A percentile compares a stretch with the other conserved stretches of the same genome.
These are phyloP conservation scores for Phalaenopsis hybrid DNA, from an alignment of 116 monocot species.

Conservation along the genomic window DNA sequence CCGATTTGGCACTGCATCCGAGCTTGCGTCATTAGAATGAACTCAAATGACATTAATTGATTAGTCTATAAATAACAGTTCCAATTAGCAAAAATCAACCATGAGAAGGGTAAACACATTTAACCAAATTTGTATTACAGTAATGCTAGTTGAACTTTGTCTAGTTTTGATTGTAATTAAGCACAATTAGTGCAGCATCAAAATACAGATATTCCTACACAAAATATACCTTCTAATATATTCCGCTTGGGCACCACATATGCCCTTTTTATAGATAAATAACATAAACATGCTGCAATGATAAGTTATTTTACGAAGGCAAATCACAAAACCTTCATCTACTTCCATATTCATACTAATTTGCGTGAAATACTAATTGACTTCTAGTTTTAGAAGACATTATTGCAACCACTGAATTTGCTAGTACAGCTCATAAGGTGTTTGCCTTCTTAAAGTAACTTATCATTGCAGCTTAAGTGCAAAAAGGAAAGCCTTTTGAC, in stretches of 20 bases:
- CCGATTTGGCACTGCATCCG: neutral
- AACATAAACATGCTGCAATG: neutral
- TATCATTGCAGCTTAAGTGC: neutral
- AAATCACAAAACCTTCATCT: neutral
- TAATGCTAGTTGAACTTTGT: neutral
- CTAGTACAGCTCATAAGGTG: neutral
- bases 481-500: neutral
- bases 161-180: neutral
- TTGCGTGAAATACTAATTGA: neutral
- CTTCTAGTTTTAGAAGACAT: neutral
- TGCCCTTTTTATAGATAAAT: neutral
- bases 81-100: neutral
- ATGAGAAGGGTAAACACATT: neutral
- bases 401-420: neutral
- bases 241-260: neutral
- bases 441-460: neutral
- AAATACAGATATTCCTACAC: neutral
- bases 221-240: neutral
- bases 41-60: neutral
- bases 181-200: neutral
- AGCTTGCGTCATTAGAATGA: neutral
- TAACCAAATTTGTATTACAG: neutral
- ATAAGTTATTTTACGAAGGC: too few relatives aligned
- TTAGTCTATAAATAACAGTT: neutral
- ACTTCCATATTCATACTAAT: neutral